These are phyloP conservation scores for Tylopilus subfusipes DNA, from an alignment of 768 basidiomycete species.

Conservation along the genomic window DNA sequence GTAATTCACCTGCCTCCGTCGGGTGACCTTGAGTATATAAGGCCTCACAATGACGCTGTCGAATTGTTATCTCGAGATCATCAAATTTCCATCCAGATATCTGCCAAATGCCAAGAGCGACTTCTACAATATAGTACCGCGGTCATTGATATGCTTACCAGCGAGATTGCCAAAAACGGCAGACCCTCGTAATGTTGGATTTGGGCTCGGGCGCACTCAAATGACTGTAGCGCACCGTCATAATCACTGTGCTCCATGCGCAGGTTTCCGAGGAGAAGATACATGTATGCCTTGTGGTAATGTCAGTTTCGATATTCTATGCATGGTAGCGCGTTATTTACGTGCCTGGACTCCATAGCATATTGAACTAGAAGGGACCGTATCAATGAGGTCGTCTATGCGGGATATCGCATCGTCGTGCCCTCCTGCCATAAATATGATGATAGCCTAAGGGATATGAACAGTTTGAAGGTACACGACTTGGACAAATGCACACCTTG, in stretches of 20 bases:
- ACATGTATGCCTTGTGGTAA: neutral
- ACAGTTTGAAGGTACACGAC: no score
- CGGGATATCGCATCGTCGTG: neutral
- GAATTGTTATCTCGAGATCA: neutral
- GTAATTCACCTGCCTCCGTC: neutral
- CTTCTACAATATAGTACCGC: neutral
- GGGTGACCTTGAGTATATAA: neutral
- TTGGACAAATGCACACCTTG: neutral
- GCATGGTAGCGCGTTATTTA: no score
- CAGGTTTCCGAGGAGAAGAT: neutral
- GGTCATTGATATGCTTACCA: neutral
- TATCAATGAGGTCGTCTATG: no score
- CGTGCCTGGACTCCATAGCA: neutral
- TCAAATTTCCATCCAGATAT: neutral
- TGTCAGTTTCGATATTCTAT: no score
- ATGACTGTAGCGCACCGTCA: no score
- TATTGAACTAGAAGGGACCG: no score
- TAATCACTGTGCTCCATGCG: neutral
- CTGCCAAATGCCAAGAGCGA: neutral
- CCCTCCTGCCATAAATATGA: neutral
- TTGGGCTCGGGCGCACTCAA: no score
- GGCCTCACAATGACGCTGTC: neutral
- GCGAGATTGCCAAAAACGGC: neutral
- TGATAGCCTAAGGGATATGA: neutral
- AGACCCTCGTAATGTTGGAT: neutral